Percentiles rank a stretch among this genome's conserved stretches.
Conservation (phyloP, 1,284 basidiomycete species). For the Marasmius sp. region DNA sequence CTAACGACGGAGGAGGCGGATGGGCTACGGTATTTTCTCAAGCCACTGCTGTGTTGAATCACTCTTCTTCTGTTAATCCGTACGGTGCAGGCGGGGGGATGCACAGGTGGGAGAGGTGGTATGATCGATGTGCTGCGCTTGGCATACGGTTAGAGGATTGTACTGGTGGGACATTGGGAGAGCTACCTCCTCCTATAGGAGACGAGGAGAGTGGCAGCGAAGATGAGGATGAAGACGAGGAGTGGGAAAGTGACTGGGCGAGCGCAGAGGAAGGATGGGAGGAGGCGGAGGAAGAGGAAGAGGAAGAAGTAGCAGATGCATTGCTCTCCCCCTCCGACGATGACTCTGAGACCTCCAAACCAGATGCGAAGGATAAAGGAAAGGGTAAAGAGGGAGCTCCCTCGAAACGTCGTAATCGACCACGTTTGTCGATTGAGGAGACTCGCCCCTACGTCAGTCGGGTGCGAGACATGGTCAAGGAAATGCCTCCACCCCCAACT, state of each 20-base stretch:
- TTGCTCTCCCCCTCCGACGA: not conserved
- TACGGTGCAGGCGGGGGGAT: slow-evolving; percentile 22
- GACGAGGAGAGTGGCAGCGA: slow-evolving; percentile 10
- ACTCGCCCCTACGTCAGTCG: not conserved
- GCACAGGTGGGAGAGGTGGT: slow-evolving; percentile 72
- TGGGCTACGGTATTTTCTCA: not conserved
- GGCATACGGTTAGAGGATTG: slow-evolving; percentile 65
- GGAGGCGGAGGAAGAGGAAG: not conserved
- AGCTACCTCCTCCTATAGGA: slow-evolving; percentile 44
- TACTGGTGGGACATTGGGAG: slow-evolving; percentile 58
- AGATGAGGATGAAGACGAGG: not conserved
- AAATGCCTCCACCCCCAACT: not conserved
- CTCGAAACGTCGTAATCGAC: not conserved
- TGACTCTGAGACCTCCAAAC: not conserved
- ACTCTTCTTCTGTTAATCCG: not conserved
- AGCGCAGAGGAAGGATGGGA: not conserved
- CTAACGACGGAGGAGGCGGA: not conserved
- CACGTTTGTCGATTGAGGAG: not conserved
- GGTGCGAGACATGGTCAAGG: not conserved
- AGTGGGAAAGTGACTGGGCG: slow-evolving; percentile 12
- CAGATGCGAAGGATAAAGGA: not conserved
- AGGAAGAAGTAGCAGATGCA: slow-evolving; percentile 1
- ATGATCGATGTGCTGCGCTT: slow-evolving; percentile 45
- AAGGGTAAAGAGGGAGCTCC: not conserved
- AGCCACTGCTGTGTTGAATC: not conserved